These are phyloP conservation scores for Miscanthus sacchariflorus DNA, from an alignment of 202 grass and related monocot genomes.

Conservation along the genomic window DNA sequence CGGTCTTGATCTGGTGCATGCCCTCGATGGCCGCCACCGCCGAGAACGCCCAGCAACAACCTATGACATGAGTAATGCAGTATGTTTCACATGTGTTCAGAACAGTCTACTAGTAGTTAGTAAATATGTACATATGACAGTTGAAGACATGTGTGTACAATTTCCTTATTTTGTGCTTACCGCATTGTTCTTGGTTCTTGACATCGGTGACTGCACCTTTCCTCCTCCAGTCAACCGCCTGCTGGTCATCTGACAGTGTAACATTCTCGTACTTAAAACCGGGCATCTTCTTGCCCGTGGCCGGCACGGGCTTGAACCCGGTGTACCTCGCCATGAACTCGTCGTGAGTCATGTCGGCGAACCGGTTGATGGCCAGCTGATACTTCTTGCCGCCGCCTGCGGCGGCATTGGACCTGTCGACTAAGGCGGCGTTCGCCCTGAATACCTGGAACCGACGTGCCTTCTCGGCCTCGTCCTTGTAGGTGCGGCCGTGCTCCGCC, in stretches of 20 bases:
- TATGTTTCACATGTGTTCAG: too few species aligned
- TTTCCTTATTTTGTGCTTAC: background rate
- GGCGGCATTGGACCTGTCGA: background rate
- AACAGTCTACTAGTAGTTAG: too few species aligned
- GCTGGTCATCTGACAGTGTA: background rate
- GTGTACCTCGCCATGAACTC: background rate
- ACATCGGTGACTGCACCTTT: background rate
- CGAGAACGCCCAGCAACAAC: conserved; percentile 18
- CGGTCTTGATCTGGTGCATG: background rate
- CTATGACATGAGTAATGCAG: background rate
- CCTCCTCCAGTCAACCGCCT: background rate
- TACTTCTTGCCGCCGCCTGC: background rate
- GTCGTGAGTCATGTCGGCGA: background rate
- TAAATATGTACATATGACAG: too few species aligned
- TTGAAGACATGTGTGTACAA: too few species aligned
- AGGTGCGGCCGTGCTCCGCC: background rate
- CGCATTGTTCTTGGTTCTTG: background rate
- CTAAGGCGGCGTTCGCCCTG: background rate
- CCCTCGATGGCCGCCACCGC: background rate
- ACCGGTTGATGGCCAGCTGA: background rate
- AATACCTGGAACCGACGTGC: background rate
- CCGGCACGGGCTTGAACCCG: background rate
- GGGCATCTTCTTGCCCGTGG: background rate
- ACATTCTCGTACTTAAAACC: background rate
- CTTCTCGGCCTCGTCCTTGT: background rate